Evolutionary conservation across 2,329 filamentous ascomycete genomes (phyloP), one percentile per base, ranked within the genome.

Genomic region (Mycogone perniciosa): DNA sequence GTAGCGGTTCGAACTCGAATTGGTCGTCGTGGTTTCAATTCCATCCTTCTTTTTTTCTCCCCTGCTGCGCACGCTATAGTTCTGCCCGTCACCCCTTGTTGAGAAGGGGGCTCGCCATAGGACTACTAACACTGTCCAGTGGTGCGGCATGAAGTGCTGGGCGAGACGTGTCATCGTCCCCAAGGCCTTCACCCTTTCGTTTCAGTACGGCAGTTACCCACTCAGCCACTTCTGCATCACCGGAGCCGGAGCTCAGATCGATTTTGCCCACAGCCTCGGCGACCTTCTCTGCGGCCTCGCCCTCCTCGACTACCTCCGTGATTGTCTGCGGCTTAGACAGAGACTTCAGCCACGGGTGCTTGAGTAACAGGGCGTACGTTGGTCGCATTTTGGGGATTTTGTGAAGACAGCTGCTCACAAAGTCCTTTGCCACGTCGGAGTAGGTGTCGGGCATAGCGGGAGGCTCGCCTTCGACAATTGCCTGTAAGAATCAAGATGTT

Each of bases 401-500:
- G 75, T 96, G 90, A 43, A 99, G 76, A 66, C 93, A 97, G 41
- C 85, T 85, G 37, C 80, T 78, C 27, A 99, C 92, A 70, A 99
- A 99, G 60, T 92, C 86, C 50, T 84, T 85, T 2, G 92, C 89
- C 5, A 81, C 77, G 50, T 86, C 79, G 0, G 91, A 93, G 67
- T 88, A 99, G 29, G 87, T 81, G 5, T 77, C 74, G 0, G 93
- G 93, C 31, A 99, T 81, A 62, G 87, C 84, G 8, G 93, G 93
- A 10, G 93, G 89, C n/a, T 96, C 90, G 46, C 93, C 93, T 65
- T 97, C 89, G 34, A 99, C 93, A 64, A 99, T 99, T 50, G 93
- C 93, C 93, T 99, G 59, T 30, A 40, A 39, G 20, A 34, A 31
- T 27, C 9, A 41, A 31, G 10, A 34, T 33, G 31, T 60, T 52